These are phyloP conservation scores for Venturia effusa DNA, from an alignment of 2,329 filamentous ascomycete genomes.

Conservation along the genomic window DNA sequence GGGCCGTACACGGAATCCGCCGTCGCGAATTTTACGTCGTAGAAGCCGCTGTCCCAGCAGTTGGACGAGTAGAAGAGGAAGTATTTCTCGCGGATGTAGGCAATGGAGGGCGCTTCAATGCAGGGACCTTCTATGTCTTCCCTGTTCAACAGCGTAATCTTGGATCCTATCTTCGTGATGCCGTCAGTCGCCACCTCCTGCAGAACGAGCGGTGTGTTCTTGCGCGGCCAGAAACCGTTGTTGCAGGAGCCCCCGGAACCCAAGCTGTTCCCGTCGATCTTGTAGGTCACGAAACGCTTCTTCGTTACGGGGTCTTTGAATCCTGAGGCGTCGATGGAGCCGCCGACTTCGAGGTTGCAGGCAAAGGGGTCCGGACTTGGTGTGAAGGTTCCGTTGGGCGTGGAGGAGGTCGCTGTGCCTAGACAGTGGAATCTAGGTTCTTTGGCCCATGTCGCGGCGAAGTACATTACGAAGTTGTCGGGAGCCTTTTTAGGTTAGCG, in stretches of 20 bases:
- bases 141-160: slow-evolving; percentile 39
- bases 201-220: slow-evolving; percentile 45
- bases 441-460: slow-evolving; percentile 36
- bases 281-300: slow-evolving; percentile 50
- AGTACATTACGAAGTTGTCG: slow-evolving; percentile 46
- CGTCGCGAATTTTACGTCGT: slow-evolving; percentile 50
- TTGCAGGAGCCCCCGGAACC: slow-evolving; percentile 36
- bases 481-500: slow-evolving; percentile 25
- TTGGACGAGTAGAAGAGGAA: slow-evolving; percentile 53
- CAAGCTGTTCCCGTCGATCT: slow-evolving; percentile 52
- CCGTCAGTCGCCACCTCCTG: slow-evolving; percentile 43
- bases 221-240: slow-evolving; percentile 31
- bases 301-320: slow-evolving; percentile 44
- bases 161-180: not conserved
- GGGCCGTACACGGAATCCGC: slow-evolving; percentile 20
- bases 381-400: slow-evolving; percentile 41
- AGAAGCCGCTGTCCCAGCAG: slow-evolving; percentile 43
- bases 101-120: slow-evolving; percentile 49
- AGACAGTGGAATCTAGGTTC: slow-evolving; percentile 42
- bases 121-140: slow-evolving; percentile 39
- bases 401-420: slow-evolving; percentile 41
- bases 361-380: slow-evolving; percentile 19
- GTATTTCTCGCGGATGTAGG: slow-evolving; percentile 37
- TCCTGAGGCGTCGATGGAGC: slow-evolving; percentile 53
- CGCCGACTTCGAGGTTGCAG: slow-evolving; percentile 28